Base-by-base conservation (phyloP, 2,329 filamentous ascomycete species). In the Emericellopsis atlantica region DNA sequence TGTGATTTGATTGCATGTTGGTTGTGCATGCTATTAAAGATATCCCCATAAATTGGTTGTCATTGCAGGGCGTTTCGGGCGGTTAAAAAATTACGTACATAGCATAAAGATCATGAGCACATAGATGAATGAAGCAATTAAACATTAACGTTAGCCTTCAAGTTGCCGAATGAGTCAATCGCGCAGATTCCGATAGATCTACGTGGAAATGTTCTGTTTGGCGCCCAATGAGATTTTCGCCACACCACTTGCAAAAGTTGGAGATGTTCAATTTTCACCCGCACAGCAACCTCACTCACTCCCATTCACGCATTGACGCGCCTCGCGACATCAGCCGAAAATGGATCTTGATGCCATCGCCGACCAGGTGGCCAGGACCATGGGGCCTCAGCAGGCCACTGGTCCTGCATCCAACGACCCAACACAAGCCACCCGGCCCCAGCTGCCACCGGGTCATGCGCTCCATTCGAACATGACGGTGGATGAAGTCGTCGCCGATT, bases 401-500 rank as follows among this genome's bases (percentile, higher is more conserved):
- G 38, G 31, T 23, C 32, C 16, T 11, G 35, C 32, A 21, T 23
- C 43, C 5, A 51, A 51, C n/a, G 22, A 38, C 22, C 22, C 24
- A 15, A 26, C 24, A 16, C 45, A 47, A 18, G 54, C 51, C n/a
- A 54, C 51, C 5, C 52, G 48, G 37, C 69, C 70, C 1, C 59
- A 62, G 40, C 64, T 74, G 21, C 68, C 72, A 4, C 69, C 70
- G 0, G 61, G 54, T 4, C 57, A 64, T 41, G 60, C 62, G 18
- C 48, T 59, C 47, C 54, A 54, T 43, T 52, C 52, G 21, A 53
- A 64, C 50, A 72, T 69, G 58, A 69, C 72, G 5, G 60, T 70
- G 3, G 72, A 74, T 32, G 72, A 78, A 50, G 67, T 77, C 29
- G 57, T 71, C 43, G 68, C 67, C 9, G 74, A 78, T 38, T 60